Evolutionary conservation across 352 stramenopile species (phyloP), one percentile per base, ranked within the genome.

Genomic region (Phytophthora capsici): DNA sequence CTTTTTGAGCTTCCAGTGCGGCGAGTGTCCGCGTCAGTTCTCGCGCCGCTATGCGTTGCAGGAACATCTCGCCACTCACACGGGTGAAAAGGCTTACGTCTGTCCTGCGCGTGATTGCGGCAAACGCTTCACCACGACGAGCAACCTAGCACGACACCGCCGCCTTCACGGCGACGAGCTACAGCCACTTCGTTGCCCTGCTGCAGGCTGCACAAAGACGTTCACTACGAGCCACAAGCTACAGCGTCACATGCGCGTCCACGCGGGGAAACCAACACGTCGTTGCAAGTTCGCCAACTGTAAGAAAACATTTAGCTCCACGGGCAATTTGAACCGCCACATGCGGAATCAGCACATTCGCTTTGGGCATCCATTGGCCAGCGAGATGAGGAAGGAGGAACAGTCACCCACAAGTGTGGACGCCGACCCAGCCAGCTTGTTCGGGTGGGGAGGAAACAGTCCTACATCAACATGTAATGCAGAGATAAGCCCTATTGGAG

Each of bases 221-320:
- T 83, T 82, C 38, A 53, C 73, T 25, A 82, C 65, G 22, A 48
- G 61, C 55, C 75, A 80, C 63, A 86, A 86, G 56, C 63, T 84
- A 40, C 69, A 71, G 37, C 73, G 82, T 23, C 80, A 89, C 60
- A 67, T 86, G 72, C 77, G 78, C 56, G 75, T 72, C 28, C 80
- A 89, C 56, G 34, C 57, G 22, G 69, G 70, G 14, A 60, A 57
- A 7, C 66, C 68, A 40, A 73, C 57, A 25, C 77, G 76, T 20
- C 64, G 68, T 16, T 89, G 80, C 61, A 65, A 63, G 36, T 68
- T 80, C 26, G 63, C 57, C 13, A 67, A 73, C 17, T 88, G 80
- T 62, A 75, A 53, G 58, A 89, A 89, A 63, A 84, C 73, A n/a
- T 89, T 89, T 64, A 86, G 73, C 57, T 86, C 78, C 2, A 80